phyloP scores from a whole-genome alignment of 352 stramenopile species.

The Pythium plurisporium region DNA sequence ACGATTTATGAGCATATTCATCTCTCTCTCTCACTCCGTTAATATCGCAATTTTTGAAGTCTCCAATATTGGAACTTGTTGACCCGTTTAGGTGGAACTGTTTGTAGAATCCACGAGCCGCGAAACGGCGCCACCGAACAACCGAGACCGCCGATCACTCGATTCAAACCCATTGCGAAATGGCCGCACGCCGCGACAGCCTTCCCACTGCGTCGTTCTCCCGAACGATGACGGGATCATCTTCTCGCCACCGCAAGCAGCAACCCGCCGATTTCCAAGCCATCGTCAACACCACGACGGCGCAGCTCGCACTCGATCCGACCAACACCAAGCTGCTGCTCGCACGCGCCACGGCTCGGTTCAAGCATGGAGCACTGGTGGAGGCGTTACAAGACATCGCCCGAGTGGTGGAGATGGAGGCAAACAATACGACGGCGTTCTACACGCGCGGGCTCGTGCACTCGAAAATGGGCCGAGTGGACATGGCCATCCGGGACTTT shows the following conservation, averaged over 20 bases:
- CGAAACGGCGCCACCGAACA: conserved; percentile 8
- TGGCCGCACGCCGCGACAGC: conserved; percentile 27
- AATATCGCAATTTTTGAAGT: neutral
- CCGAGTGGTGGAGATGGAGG: conserved; percentile 41
- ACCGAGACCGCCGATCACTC: neutral
- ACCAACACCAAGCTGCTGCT: conserved; percentile 64
- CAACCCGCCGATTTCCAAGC: conserved; percentile 58
- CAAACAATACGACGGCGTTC: conserved; percentile 39
- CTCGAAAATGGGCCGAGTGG: conserved; percentile 60
- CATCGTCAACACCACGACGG: conserved; percentile 68
- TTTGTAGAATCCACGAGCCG: neutral
- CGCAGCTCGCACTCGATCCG: conserved; percentile 53
- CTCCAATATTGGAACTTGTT: neutral
- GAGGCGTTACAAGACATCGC: conserved; percentile 57
- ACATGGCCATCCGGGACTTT: conserved; percentile 82
- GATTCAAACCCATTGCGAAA: conserved; percentile 8
- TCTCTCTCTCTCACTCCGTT: no score
- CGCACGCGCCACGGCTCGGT: conserved; percentile 64
- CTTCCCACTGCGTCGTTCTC: neutral
- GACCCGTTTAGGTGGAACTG: neutral
- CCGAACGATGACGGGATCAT: neutral
- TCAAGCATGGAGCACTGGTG: conserved; percentile 66
- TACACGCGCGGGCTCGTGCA: conserved; percentile 75
- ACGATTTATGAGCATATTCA: conserved; percentile 27
- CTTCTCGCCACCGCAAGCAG: conserved; percentile 35